Evolutionary conservation across 768 basidiomycete species (phyloP).

Genomic region (Arthromyces matolae): DNA sequence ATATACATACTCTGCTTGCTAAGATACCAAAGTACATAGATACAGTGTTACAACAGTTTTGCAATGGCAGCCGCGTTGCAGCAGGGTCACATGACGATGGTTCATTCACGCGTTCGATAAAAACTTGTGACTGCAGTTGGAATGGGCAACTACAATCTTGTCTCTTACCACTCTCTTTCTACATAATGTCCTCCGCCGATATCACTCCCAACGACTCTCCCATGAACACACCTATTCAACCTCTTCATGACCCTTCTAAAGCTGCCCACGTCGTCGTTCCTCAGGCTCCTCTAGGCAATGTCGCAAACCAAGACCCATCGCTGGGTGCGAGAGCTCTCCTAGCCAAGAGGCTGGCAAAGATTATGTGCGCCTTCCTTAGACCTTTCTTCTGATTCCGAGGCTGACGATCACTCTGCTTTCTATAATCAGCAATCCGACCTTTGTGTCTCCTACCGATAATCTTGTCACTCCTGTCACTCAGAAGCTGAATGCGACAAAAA

Average conservation of each 20-base stretch:
- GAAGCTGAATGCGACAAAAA: constrained; percentile 87
- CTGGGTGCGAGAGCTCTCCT: constrained; percentile 90
- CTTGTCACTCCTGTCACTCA: constrained; percentile 92
- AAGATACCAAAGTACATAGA: not conserved
- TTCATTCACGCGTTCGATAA: constrained; percentile 10
- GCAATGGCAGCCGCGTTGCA: not conserved
- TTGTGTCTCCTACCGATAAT: constrained; percentile 92
- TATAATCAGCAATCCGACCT: constrained; percentile 70
- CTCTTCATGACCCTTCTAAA: constrained; percentile 81
- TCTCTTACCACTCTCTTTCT: not conserved
- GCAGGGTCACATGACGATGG: constrained; percentile 15
- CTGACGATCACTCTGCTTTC: constrained; percentile 7
- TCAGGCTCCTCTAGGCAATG: constrained; percentile 75
- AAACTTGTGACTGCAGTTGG: constrained; percentile 8
- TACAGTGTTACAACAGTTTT: not conserved
- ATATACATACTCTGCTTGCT: too few species aligned
- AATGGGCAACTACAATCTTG: not conserved
- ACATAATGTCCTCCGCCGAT: constrained; percentile 28
- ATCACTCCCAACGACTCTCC: constrained; percentile 69
- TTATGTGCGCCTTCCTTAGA: constrained; percentile 50
- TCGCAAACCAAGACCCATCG: constrained; percentile 54
- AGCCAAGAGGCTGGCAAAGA: constrained; percentile 91
- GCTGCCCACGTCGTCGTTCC: constrained; percentile 77
- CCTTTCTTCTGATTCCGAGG: constrained; percentile 5
- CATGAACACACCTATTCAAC: constrained; percentile 58